Evolutionary conservation across 2,329 filamentous ascomycete species (phyloP).

Genomic region (Fusarium burgessii): DNA sequence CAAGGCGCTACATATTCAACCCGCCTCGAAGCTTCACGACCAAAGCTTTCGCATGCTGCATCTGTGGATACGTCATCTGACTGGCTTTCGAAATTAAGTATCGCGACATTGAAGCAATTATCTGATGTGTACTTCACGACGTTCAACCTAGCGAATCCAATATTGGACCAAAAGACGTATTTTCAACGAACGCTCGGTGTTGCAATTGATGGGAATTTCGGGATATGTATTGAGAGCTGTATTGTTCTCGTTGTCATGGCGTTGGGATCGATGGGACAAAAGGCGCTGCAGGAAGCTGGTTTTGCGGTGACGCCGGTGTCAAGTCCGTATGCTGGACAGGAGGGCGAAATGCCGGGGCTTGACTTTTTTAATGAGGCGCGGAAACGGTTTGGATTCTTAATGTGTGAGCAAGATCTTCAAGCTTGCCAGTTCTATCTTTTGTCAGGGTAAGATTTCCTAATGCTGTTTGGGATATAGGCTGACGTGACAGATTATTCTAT

Average conservation of each 20-base stretch:
- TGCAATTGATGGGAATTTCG: conserved; percentile 33
- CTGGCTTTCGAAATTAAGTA: conserved; percentile 6
- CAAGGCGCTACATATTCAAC: conserved; percentile 20
- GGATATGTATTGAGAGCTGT: conserved; percentile 27
- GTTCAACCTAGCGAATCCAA: conserved; percentile 19
- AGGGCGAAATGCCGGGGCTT: conserved; percentile 10
- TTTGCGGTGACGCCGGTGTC: not conserved
- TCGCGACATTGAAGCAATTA: conserved; percentile 25
- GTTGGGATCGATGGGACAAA: conserved; percentile 8
- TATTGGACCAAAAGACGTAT: conserved; percentile 35
- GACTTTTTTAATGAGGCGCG: conserved; percentile 36
- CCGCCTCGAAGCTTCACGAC: conserved; percentile 11
- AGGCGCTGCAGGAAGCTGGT: conserved; percentile 12
- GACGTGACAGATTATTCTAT: conserved; percentile 19
- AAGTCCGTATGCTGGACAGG: not conserved
- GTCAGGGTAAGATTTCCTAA: conserved; percentile 2
- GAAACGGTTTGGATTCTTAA: conserved; percentile 31
- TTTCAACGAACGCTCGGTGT: conserved; percentile 29
- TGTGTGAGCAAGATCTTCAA: conserved; percentile 29
- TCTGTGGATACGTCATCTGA: not conserved
- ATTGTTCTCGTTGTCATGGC: conserved; percentile 32
- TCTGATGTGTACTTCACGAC: conserved; percentile 37
- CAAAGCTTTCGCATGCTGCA: conserved; percentile 10
- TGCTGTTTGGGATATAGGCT: rapidly evolving
- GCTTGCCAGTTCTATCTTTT: conserved; percentile 31